Evolutionary conservation across 208 protist species (phyloP).

Genomic region (Trypanosomatidae sp.): DNA sequence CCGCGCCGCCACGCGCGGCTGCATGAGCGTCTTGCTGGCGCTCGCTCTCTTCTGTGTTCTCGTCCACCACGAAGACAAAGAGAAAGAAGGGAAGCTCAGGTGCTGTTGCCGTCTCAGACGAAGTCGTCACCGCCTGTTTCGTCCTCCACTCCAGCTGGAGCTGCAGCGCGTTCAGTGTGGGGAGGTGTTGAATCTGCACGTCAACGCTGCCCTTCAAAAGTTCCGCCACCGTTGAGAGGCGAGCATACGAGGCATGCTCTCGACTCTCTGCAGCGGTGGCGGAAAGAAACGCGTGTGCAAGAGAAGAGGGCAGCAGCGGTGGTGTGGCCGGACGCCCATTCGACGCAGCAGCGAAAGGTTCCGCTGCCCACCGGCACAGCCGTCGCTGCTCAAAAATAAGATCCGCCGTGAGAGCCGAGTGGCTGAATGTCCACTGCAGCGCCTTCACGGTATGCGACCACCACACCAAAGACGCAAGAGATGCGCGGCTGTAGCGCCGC

Average conservation of each 20-base stretch:
- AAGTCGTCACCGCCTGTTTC: background rate
- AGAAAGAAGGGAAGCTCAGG: slow-evolving; percentile 27
- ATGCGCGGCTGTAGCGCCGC: too few relatives aligned
- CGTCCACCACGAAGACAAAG: slow-evolving; percentile 18
- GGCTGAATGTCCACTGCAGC: background rate
- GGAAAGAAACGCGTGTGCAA: background rate
- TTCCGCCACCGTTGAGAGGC: background rate
- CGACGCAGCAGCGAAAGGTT: too few relatives aligned
- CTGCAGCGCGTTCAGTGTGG: slow-evolving; percentile 13
- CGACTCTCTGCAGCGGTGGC: too few relatives aligned
- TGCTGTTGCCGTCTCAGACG: background rate
- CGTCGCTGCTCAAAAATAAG: background rate
- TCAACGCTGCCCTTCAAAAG: slow-evolving; percentile 9
- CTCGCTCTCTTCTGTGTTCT: too few relatives aligned
- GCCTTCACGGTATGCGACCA: background rate
- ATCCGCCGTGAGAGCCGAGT: slow-evolving; percentile 1
- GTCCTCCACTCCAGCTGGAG: slow-evolving; percentile 22
- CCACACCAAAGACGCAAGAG: too few relatives aligned
- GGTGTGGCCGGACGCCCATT: too few relatives aligned
- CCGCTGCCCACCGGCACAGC: background rate
- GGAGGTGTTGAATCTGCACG: slow-evolving; percentile 17
- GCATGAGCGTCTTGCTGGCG: too few relatives aligned
- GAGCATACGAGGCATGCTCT: background rate
- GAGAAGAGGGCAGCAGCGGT: too few relatives aligned
- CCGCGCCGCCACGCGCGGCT: background rate